Base-by-base conservation (phyloP, 2,329 filamentous ascomycete species). In the Fusarium sp. region DNA sequence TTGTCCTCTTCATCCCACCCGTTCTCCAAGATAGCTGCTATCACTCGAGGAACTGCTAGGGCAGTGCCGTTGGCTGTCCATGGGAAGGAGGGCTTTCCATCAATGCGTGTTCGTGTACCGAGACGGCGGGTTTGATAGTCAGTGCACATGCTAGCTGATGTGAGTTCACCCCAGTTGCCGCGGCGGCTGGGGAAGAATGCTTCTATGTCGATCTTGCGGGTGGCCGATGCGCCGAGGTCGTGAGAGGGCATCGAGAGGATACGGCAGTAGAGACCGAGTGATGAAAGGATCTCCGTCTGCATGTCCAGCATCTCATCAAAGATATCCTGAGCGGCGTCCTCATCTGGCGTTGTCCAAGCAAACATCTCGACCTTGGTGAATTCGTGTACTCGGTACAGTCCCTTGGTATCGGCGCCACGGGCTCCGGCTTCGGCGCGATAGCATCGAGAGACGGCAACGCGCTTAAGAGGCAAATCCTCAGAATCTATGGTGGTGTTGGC, bases 341-440 rank as follows among this genome's bases (percentile, higher is more conserved):
- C 58, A 52, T 88, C 84, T 3, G 92, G 88, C 29, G 85, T 73
- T 6, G 93, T 91, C 96, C 96, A 99, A 1, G 91, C 94, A 76
- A 99, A 98, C 84, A 99, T 90, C 79, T 99, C 96, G 0, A 99
- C 95, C 78, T 99, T 99, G 27, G 94, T 97, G 80, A 99, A 99
- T 80, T 99, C 96, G 80, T 99, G 96, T 5, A 99, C 96, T 27
- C 96, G 91, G 80, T 98, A 99, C 3, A 99, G 82, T 7, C 96
- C 96, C 80, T 97, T 97, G 3, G 94, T 97, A 72, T 96, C 93
- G 23, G 91, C 90, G 29, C 96, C 96, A 37, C 95, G 86, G 1
- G 94, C 92, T 31, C 96, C 96, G 0, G 96, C 96, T 81, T 99
- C 96, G 42, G 96, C 96, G 51, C 96, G 91, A 80, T 96, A 99